Conservation (phyloP, 1,139 yeast genomes). For the Debaryomyces singareniensis region DNA sequence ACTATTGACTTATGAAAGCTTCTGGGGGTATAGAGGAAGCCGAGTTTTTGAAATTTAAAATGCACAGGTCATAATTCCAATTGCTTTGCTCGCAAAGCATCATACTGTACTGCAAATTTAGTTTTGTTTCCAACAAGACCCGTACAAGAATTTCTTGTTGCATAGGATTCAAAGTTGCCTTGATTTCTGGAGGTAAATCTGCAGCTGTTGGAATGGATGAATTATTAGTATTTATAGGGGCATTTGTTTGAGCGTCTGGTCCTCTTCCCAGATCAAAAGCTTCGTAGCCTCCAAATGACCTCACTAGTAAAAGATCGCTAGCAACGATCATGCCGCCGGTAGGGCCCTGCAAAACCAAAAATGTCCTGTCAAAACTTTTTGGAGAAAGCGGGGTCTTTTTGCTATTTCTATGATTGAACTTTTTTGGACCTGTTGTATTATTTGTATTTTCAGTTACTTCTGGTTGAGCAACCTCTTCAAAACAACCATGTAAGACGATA, state of each 20-base stretch:
- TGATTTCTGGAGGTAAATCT: constrained; percentile 49
- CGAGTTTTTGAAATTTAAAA: constrained; percentile 65
- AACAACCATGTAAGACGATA: constrained; percentile 78
- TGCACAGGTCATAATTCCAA: constrained; percentile 74
- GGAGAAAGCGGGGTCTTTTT: constrained; percentile 42
- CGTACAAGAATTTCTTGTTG: constrained; percentile 66
- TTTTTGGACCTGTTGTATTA: constrained; percentile 19
- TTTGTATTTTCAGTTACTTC: constrained; percentile 19
- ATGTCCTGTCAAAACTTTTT: constrained; percentile 83
- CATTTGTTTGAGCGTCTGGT: constrained; percentile 7
- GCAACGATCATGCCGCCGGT: constrained; percentile 73
- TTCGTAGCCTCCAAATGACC: constrained; percentile 53
- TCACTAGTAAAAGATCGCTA: constrained; percentile 68
- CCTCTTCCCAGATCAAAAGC: constrained; percentile 43
- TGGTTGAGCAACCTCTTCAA: constrained; percentile 59
- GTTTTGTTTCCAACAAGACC: constrained; percentile 65
- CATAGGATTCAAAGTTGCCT: constrained; percentile 41
- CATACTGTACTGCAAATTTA: constrained; percentile 71
- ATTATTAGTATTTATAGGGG: constrained; percentile 9
- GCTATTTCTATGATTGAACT: constrained; percentile 22
- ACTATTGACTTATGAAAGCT: constrained; percentile 18
- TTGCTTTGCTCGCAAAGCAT: constrained; percentile 86
- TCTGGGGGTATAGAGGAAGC: constrained; percentile 39
- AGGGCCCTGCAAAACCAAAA: constrained; percentile 71
- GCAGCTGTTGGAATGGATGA: constrained; percentile 20